Percentiles rank a stretch among this genome's conserved stretches.
These are phyloP conservation scores for Piper longum DNA, from an alignment of 164 flowering plant species.

Conservation along the genomic window DNA sequence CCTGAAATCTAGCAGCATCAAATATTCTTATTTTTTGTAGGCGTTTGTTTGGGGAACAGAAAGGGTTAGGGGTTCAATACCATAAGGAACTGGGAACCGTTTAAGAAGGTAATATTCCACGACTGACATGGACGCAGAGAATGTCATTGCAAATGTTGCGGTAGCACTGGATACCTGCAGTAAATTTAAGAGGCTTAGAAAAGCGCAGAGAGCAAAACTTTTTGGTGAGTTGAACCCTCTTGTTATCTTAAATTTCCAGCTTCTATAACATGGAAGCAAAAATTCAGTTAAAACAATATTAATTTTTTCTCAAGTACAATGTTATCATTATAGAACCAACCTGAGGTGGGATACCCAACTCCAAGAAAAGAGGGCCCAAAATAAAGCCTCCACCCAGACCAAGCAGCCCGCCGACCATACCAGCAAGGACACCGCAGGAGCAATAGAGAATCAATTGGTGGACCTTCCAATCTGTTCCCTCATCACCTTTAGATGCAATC, in stretches of 20 bases:
- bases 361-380: constrained; percentile 47
- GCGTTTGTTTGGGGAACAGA: neutral
- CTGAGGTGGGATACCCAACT: constrained; percentile 52
- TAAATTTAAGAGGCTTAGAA: neutral
- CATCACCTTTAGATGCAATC: constrained; percentile 40
- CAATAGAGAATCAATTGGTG: constrained; percentile 31
- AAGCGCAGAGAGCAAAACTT: too few relatives aligned
- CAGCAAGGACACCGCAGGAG: constrained; percentile 27
- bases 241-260: too few relatives aligned
- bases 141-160: constrained; percentile 93
- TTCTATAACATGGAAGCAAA: too few relatives aligned
- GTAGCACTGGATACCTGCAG: constrained; percentile 95
- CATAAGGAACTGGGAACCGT: constrained; percentile 91
- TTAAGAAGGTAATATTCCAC: constrained; percentile 85
- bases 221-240: too few relatives aligned
- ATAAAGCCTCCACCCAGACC: constrained; percentile 61
- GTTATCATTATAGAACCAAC: constrained; percentile 5
- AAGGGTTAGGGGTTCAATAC: constrained; percentile 14
- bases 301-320: too few relatives aligned
- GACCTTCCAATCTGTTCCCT: constrained; percentile 22
- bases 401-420: constrained; percentile 48
- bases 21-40: too few relatives aligned
- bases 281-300: too few relatives aligned
- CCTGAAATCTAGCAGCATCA: neutral
- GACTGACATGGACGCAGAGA: constrained; percentile 96